Evolutionary conservation across 371 early-diverging fungal genomes (phyloP), one percentile per base, ranked within the genome.

Genomic region (Thermomucor indicae-seudaticae): DNA sequence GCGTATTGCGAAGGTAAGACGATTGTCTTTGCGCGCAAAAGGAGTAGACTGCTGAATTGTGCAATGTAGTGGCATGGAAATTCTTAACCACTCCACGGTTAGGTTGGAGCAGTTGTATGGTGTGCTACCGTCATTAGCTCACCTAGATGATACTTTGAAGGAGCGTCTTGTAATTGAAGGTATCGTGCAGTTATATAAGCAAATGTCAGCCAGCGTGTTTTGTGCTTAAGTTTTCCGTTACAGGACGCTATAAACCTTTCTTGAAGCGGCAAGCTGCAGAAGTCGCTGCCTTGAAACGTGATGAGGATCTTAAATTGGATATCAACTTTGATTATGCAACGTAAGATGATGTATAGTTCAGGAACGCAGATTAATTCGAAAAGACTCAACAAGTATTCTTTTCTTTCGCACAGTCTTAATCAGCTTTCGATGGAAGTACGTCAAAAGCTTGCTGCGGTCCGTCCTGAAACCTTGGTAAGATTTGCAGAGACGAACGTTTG

Each of bases 391-490:
- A 45, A 16, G 16, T 35, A 12, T 6, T 38, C 16, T 24, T n/a
- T 1, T 20, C 27, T 43, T 14, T 43, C 17, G 44, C 39, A 12
- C 63, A 80, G 76, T 24, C 74, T 90, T 58, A 65, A 77, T 25
- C 80, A 78, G 45, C 63, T 91, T 29, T 91, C 91, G 22, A 74
- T 78, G 47, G 91, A 91, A 64, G 82, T 82, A 19, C 76, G 86
- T 6, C 80, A 85, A 47, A 87, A 83, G 51, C 67, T 91, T 6
- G 65, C 75, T 32, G 54, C 62, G 17, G 69, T 83, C n/a, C 80
- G 85, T 10, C 91, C 91, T 11, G 81, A 83, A 22, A 88, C 88
- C n/a, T 62, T 91, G 62, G 83, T 81, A 73, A 55, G 72, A 39
- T 7, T 23, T 23, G 17, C 4, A 29, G 11, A 10, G 20, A 20